Conservation (phyloP, 73 alveolate species). For the Halteria grandinella region DNA sequence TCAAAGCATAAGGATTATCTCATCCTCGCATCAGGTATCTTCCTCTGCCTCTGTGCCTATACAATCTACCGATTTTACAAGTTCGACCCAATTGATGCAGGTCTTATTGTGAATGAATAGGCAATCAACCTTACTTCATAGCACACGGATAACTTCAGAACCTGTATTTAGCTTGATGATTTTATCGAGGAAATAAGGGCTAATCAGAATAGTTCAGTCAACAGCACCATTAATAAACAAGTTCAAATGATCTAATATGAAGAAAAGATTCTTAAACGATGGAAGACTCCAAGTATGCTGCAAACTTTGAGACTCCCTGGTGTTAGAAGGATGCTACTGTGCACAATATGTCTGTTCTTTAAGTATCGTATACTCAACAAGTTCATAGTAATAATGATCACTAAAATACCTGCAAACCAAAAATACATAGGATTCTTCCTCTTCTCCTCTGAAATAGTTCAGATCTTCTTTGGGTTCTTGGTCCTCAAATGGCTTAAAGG, state of each 20-base stretch:
- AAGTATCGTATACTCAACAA: slow-evolving; percentile 26
- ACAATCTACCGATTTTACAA: background rate
- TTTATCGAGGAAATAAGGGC: background rate
- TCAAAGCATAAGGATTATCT: background rate
- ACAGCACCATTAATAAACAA: background rate
- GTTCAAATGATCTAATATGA: background rate
- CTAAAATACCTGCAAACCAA: background rate
- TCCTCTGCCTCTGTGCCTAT: background rate
- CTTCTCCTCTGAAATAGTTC: background rate
- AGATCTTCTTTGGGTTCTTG: background rate
- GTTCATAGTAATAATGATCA: background rate
- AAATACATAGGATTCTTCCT: slow-evolving; percentile 5
- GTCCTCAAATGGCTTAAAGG: background rate
- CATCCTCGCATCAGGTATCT: background rate
- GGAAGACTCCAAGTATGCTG: slow-evolving; percentile 6
- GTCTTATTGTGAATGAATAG: background rate
- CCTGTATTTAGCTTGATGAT: background rate
- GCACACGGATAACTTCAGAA: background rate
- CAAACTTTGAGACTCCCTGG: background rate
- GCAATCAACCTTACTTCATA: slow-evolving; percentile 17
- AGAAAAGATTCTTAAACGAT: slow-evolving; percentile 10
- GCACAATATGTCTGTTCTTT: slow-evolving; percentile 1
- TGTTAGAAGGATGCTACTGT: background rate
- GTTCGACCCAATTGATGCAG: slow-evolving; percentile 16
- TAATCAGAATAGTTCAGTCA: background rate